phyloP scores from a whole-genome alignment of 805 yeast species.

The Kuraishia ogatae region DNA sequence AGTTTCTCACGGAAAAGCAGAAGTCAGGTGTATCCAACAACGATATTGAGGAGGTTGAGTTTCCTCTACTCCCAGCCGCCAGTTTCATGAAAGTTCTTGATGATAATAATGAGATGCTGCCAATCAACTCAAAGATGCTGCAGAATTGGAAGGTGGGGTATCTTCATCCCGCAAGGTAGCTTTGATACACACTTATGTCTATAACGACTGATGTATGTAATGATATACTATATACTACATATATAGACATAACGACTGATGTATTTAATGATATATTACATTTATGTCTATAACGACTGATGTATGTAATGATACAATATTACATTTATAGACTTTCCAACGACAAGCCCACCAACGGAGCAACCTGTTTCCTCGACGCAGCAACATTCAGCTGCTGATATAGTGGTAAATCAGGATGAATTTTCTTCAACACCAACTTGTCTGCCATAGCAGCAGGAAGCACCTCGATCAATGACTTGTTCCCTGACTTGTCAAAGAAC shows the following conservation, averaged over 20 bases:
- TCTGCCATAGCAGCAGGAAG: conserved; percentile 10
- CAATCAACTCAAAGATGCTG: conserved; percentile 15
- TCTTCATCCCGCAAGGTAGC: conserved; percentile 11
- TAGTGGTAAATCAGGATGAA: conserved; percentile 6
- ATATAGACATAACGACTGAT: no score
- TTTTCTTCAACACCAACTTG: conserved; percentile 17
- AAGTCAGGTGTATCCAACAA: conserved; percentile 11
- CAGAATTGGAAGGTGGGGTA: conserved; percentile 23
- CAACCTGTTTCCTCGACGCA: conserved; percentile 84
- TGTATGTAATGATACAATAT: neutral
- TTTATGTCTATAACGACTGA: no score
- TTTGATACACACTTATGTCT: neutral
- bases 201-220: neutral
- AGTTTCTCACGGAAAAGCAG: conserved; percentile 14
- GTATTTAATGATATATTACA: no score
- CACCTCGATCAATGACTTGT: conserved; percentile 7
- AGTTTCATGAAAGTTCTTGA: conserved; percentile 21
- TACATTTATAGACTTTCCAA: neutral
- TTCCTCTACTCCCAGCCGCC: conserved; percentile 22
- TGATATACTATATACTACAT: no score
- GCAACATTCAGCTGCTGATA: conserved; percentile 39
- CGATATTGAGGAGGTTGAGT: conserved; percentile 29
- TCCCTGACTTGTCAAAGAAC: conserved; percentile 10
- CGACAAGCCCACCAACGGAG: conserved; percentile 42
- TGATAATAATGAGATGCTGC: conserved; percentile 23